Evolutionary conservation across 1,284 basidiomycete genomes (phyloP), one percentile per base, ranked within the genome.

Genomic region (Pseudozyma tsukubaensis): DNA sequence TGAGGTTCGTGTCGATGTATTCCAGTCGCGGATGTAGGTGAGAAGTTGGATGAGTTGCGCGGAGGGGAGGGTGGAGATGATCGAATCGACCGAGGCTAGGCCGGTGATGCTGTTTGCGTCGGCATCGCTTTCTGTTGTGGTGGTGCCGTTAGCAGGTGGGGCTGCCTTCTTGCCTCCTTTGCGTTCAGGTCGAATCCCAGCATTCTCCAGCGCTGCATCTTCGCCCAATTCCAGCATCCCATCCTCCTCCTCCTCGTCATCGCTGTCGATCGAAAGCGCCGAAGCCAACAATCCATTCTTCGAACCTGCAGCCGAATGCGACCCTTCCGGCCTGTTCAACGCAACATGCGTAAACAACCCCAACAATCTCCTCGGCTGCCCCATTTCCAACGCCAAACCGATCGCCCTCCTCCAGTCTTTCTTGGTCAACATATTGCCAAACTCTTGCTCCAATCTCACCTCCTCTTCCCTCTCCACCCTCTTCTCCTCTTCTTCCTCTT

Each of bases 381-480:
- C 89, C 91, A 98, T 94, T 3, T 91, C 89, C 58, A 99, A 88
- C 3, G 96, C 94, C 48, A 99, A 89, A 70, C 91, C 87, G 79
- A 99, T 95, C 0, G 96, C 97, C 78, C 90, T 91, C 57, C 90
- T 90, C 86, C 97, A 98, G 85, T 99, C 95, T 76, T 92, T 90
- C 69, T 95, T 86, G 9, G 90, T 88, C 67, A 99, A 86, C 82
- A 93, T 96, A 85, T 98, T 98, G 77, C 89, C 86, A 84, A 97
- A 96, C 81, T 97, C 93, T 89, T 99, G 96, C 83, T 98, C 94
- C 83, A 94, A 61, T 45, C 61, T 55, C n/a, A 80, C 78, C 43
- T 72, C 69, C 14, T 75, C 60, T 49, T 80, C 67, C 36, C 59
- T 50, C 43, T 64, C 55, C 39, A 49, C 35, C 13, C 62, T 60